Evolutionary conservation across 2,329 filamentous ascomycete species (phyloP), one percentile per base, ranked within the genome.

Genomic region (Fusarium humuli): DNA sequence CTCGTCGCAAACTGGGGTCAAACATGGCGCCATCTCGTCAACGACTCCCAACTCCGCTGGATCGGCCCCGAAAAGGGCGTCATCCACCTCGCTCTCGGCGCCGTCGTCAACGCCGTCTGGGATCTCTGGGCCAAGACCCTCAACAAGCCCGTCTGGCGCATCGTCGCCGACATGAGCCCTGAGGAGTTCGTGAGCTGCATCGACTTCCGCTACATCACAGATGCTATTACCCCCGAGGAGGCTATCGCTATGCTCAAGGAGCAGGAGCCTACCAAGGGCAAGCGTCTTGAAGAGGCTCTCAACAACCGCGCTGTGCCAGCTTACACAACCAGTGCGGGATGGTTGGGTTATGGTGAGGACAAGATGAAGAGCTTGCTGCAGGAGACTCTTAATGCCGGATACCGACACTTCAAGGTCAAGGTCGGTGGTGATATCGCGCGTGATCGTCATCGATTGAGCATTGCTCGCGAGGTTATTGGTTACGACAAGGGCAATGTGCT

Each of bases 41-140:
- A 91, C 69, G 94, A 97, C 85, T 92, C 89, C 73, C 94, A 97
- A 81, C 86, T 97, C 57, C 92, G 94, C 61, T 97, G 94, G 94
- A 96, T 97, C 77, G 94, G 94, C 0, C 94, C 94, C 0, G 94
- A 97, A 77, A 97, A 97, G 82, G 94, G 94, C 64, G 94, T 97
- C 46, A 97, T 97, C 73, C 94, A 97, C 81, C 91, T 98, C 10
- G 94, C 94, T 2, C 89, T 97, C 13, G 94, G 93, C 30, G 92
- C 94, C 45, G 91, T 97, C 18, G 92, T 97, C 74, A 97, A 97
- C 79, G 94, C 94, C 18, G 86, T 97, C 75, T 97, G 94, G 94
- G 94, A 97, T 80, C 88, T 97, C n/a, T 97, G 94, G 94, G 94
- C 93, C 57, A 97, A 97, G 83, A 87, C 87, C 4, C 87, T 96